Evolutionary conservation across 106 monocot genomes (phyloP), one percentile per base, ranked within the genome.

Genomic region (Dendrobium nobile): DNA sequence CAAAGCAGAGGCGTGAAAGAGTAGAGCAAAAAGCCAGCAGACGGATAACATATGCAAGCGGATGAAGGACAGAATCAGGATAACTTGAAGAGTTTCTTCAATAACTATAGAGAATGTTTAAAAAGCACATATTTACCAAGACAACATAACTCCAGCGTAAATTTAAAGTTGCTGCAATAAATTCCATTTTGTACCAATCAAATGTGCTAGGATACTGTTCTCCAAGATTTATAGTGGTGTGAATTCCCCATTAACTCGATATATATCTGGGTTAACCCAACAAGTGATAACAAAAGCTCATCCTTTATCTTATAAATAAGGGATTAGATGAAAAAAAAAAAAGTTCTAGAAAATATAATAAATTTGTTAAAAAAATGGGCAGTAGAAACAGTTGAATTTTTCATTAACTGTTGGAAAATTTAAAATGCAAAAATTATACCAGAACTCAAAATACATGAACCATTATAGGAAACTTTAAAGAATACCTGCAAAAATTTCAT

Each of bases 401-500:
- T 15, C 27, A 70, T 10, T 70, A 1, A 37, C 37, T 33, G 37
- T 5, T 42, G n/a, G 5, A 74, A 74, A 44, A 19, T 44, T 6
- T 20, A 74, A 73, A 74, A 37, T 70, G 70, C n/a, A 40, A 37
- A 13, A 70, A 70, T 37, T 70, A 70, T 33, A 37, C 4, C 11
- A 70, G 37, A 15, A 37, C 37, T 37, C 2, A 4, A 70, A 74
- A 74, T 74, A n/a, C 18, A 74, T 20, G 74, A 41, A 74, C 41
- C 42, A 20, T 74, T 51, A 70, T 37, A 7, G 2, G 40, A 42
- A n/a, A 59, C 2, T n/a, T 65, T 20, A 73, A 27, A 18, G 77
- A 44, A n/a, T 90, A 99, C 98, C 98, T 91, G 95, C 80, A 95
- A 99, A 99, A 40, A 99, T 95, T 79, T 99, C 98, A 87, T 89